Base-by-base conservation (phyloP, 768 basidiomycete genomes). In the Wakefieldia striispora region DNA sequence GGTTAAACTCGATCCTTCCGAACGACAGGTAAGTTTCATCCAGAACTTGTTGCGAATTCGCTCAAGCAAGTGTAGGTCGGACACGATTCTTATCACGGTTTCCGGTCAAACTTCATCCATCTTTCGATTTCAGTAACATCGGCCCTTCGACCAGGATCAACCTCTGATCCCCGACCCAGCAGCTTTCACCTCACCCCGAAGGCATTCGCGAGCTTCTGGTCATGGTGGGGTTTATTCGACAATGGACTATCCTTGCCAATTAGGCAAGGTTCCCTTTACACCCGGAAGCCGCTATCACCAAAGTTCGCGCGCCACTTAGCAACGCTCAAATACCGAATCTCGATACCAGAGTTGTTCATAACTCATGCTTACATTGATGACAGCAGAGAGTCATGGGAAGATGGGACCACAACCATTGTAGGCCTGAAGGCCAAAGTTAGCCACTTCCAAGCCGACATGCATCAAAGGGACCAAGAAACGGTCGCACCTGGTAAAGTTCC, bases 31-130 rank as follows among this genome's bases (percentile, higher is more conserved):
- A 34, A 44, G 69, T 60, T 26, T n/a, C n/a, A 31, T 31, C 9
- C 36, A 16, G 23, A 38, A 16, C 16, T 35, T 41, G 26, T 12
- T 20, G 23, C 6, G 8, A 17, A 14, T 23, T 23, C 26, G 26
- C 29, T 50, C 46, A 59, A 47, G 35, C 7, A 3, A 44, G 33
- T 42, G 2, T 54, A 80, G 78, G 75, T 71, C 41, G 50, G 57
- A 19, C 69, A 75, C 23, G 95, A 97, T 67, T 92, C 92, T 0
- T 95, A 82, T 68, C 80, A 81, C 50, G 88, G 82, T 8, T 97
- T 97, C 68, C 86, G 95, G 31, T 95, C 93, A 6, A 88, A 97
- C 68, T 95, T 91, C 64, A 85, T 97, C 40, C 95, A 98, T 66
- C 78, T 95, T 47, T 93, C 93, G 0, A 77, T 93, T 35, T 97